Conservation (phyloP, 345 rosid species). For the Dovyalis caffra region DNA sequence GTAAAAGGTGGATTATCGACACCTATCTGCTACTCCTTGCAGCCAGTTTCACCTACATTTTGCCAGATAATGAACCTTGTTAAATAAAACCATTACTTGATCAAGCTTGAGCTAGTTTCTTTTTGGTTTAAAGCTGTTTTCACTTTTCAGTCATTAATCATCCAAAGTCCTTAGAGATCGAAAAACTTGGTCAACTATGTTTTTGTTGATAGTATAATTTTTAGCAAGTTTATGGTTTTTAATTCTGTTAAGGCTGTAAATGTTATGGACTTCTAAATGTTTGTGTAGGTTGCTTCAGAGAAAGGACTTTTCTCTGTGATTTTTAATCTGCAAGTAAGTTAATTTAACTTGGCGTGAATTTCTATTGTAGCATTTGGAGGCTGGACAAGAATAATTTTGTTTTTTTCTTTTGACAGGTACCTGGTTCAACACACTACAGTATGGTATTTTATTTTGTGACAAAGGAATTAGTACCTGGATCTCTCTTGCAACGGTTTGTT, state of each 20-base stretch:
- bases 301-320: slow-evolving; percentile 32
- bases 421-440: slow-evolving; percentile 94
- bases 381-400: not conserved
- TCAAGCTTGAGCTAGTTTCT: not conserved
- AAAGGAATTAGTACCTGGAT: slow-evolving; percentile 60
- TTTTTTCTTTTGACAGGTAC: slow-evolving; percentile 53
- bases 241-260: not conserved
- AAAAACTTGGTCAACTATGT: not conserved
- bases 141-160: not conserved
- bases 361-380: not conserved
- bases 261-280: not conserved
- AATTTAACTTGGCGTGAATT: not conserved
- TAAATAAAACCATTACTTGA: not conserved
- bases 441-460: slow-evolving; percentile 93
- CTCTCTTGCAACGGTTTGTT: slow-evolving; percentile 90
- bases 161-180: too few relatives aligned
- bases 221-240: not conserved
- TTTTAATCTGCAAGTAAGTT: slow-evolving; percentile 36
- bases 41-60: not conserved
- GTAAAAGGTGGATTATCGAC: not conserved
- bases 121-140: not conserved
- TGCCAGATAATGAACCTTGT: not conserved
- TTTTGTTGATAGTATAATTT: not conserved
- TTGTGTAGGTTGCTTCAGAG: slow-evolving; percentile 33
- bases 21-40: not conserved